Evolutionary conservation across 176 grass and related monocot genomes (phyloP).

Genomic region (Raddia guianensis): DNA sequence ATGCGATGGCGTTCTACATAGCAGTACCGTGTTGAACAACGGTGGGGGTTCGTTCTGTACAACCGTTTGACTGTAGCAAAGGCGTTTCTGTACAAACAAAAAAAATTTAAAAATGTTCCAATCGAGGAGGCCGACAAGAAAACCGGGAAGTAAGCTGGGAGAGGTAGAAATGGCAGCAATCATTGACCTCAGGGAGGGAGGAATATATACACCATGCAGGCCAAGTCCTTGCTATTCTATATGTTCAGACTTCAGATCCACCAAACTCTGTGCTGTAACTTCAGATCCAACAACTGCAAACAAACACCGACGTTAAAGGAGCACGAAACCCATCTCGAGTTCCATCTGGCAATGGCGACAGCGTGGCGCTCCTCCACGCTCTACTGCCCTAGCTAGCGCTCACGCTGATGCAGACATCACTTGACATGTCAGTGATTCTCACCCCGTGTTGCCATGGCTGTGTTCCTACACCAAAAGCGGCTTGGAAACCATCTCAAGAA

Average conservation of each 20-base stretch:
- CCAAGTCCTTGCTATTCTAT: constrained; percentile 42
- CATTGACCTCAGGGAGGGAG: constrained; percentile 23
- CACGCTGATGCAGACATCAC: not conserved
- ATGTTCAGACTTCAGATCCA: constrained; percentile 59
- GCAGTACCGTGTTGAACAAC: too few relatives aligned
- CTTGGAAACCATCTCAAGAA: not conserved
- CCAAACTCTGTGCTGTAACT: constrained; percentile 49
- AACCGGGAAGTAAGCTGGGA: constrained; percentile 25
- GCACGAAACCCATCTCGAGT: not conserved
- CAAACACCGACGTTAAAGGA: constrained; percentile 24
- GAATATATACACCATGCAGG: not conserved
- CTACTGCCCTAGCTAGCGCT: too few relatives aligned
- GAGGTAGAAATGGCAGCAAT: constrained; percentile 46
- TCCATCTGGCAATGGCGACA: constrained; percentile 3
- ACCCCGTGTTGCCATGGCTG: not conserved
- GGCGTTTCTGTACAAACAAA: not conserved
- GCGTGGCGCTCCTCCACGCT: not conserved
- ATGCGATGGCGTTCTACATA: too few relatives aligned
- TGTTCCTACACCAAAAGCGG: not conserved
- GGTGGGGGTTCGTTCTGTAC: too few relatives aligned
- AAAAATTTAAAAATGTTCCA: not conserved
- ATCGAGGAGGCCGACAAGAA: constrained; percentile 26
- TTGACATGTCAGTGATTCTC: not conserved
- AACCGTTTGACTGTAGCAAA: not conserved
- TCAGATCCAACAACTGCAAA: constrained; percentile 55